phyloP scores from a whole-genome alignment of 2,329 filamentous ascomycete species.

The Cryphonectria japonica region DNA sequence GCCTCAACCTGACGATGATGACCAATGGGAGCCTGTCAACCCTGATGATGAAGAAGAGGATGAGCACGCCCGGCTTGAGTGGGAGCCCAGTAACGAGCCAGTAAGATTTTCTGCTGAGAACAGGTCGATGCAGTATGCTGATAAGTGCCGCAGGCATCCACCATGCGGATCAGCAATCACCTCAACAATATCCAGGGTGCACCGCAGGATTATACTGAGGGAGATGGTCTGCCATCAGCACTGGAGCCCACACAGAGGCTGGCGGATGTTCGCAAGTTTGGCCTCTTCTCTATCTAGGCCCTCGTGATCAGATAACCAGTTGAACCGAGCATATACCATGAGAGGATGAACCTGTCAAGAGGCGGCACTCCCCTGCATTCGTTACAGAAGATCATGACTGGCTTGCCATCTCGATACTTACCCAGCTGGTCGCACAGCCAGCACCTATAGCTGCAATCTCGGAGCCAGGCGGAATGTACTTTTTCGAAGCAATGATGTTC shows the following conservation, averaged over 20 bases:
- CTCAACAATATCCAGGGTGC: constrained; percentile 29
- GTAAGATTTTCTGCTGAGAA: constrained; percentile 48
- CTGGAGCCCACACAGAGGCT: constrained; percentile 76
- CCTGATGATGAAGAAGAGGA: constrained; percentile 59
- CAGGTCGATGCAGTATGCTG: background rate
- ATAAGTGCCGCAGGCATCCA: constrained; percentile 43
- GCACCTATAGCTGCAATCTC: constrained; percentile 69
- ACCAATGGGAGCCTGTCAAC: constrained; percentile 72
- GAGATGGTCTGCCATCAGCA: constrained; percentile 37
- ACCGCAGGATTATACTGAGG: constrained; percentile 5
- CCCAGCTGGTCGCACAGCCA: constrained; percentile 91
- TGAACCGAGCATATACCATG: too few relatives aligned
- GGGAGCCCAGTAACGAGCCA: constrained; percentile 70
- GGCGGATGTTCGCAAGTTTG: constrained; percentile 62
- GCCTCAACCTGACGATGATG: constrained; percentile 66
- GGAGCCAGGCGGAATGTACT: constrained; percentile 54
- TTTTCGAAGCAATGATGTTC: constrained; percentile 67
- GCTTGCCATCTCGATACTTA: constrained; percentile 51
- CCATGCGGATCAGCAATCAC: constrained; percentile 32
- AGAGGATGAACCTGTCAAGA: background rate
- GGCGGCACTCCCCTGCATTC: background rate
- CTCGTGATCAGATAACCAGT: background rate
- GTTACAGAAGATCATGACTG: constrained; percentile 19
- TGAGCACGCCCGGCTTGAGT: constrained; percentile 70
- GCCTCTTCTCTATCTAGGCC: constrained; percentile 37